These are phyloP conservation scores for Irpex lacteus DNA, from an alignment of 1,284 basidiomycete genomes.

Conservation along the genomic window DNA sequence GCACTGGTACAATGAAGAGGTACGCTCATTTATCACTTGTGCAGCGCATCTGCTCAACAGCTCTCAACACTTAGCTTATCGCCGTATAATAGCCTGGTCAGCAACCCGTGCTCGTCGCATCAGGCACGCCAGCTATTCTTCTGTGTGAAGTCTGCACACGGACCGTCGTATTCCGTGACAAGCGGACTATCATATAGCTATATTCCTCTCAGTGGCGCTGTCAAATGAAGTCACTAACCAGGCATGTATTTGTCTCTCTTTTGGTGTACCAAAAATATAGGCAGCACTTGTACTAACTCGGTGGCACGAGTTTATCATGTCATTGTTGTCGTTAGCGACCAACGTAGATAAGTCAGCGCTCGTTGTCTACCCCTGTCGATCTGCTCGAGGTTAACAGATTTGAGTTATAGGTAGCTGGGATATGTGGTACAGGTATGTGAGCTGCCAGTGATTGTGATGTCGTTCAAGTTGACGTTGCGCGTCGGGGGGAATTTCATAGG, in stretches of 20 bases:
- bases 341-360: not conserved
- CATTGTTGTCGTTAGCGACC: not conserved
- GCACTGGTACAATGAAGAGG: too few relatives aligned
- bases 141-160: too few relatives aligned
- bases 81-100: not conserved
- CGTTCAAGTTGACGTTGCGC: not conserved
- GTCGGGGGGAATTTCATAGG: not conserved
- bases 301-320: too few relatives aligned
- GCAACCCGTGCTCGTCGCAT: not conserved
- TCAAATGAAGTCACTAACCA: not conserved
- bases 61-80: not conserved
- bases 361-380: constrained; percentile 1
- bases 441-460: not conserved
- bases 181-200: too few relatives aligned
- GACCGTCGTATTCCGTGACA: too few relatives aligned
- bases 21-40: not conserved
- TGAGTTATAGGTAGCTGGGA: not conserved
- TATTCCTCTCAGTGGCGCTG: not conserved
- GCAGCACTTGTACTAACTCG: too few relatives aligned
- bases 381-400: not conserved
- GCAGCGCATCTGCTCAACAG: not conserved
- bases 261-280: too few relatives aligned
- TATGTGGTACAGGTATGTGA: not conserved
- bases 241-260: not conserved
- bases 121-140: not conserved